These are phyloP conservation scores for Sindora glabra DNA, from an alignment of 306 rosid species.

Conservation along the genomic window DNA sequence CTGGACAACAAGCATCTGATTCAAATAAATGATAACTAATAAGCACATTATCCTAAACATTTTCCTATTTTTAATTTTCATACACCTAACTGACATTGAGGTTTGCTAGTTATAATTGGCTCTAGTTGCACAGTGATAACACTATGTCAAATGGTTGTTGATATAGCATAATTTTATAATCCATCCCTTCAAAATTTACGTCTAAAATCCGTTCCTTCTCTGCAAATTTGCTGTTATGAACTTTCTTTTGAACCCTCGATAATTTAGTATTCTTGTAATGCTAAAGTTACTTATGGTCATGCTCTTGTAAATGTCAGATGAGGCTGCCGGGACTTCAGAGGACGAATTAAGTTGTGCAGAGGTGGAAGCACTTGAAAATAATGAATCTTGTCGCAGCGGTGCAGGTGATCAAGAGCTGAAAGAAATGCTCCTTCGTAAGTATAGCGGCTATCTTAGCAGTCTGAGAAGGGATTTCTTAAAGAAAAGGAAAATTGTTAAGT, in stretches of 20 bases:
- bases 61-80: too few species aligned
- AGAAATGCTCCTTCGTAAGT: conserved; percentile 65
- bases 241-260: too few species aligned
- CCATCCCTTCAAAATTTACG: too few species aligned
- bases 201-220: too few species aligned
- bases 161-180: background rate
- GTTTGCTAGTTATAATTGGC: background rate
- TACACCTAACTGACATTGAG: too few species aligned
- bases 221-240: too few species aligned
- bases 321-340: conserved; percentile 33
- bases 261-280: too few species aligned
- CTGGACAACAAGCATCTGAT: too few species aligned
- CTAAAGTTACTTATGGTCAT: too few species aligned
- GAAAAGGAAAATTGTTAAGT: conserved; percentile 75
- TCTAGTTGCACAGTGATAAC: too few species aligned
- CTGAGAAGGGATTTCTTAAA: conserved; percentile 63
- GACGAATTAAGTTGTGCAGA: conserved; percentile 34
- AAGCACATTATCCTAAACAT: too few species aligned
- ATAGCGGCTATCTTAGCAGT: conserved; percentile 71
- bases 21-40: too few species aligned
- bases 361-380: conserved; percentile 28
- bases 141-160: background rate
- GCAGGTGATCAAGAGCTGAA: conserved; percentile 45
- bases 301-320: conserved; percentile 26
- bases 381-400: conserved; percentile 4